Percentiles rank a stretch among this genome's conserved stretches.
Conservation (phyloP, 306 rosid species). For the Rubus parviflorus region DNA sequence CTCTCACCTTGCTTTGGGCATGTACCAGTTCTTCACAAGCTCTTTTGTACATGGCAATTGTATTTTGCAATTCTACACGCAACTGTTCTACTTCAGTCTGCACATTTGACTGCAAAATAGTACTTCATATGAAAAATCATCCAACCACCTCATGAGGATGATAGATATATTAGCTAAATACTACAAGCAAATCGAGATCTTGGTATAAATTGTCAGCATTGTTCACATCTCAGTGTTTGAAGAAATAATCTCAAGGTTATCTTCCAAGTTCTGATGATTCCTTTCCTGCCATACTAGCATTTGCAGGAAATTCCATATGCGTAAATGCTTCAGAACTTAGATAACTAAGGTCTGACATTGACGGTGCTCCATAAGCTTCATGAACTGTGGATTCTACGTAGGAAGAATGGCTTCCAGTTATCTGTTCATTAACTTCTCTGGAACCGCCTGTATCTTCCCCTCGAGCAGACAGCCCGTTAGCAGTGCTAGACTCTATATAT, state of each 20-base stretch:
- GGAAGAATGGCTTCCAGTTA: constrained; percentile 37
- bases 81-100: constrained; percentile 58
- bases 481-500: constrained; percentile 41
- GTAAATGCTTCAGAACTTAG: constrained; percentile 42
- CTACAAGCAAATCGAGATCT: background rate
- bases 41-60: constrained; percentile 67
- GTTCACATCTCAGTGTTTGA: constrained; percentile 50
- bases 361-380: constrained; percentile 37
- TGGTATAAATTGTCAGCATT: background rate
- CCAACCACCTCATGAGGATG: constrained; percentile 6
- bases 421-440: constrained; percentile 32
- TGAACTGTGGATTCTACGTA: constrained; percentile 29
- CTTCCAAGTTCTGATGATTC: constrained; percentile 33
- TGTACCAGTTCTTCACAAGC: constrained; percentile 77
- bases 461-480: constrained; percentile 31
- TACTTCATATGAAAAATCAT: constrained; percentile 24
- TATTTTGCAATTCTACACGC: constrained; percentile 72
- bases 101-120: constrained; percentile 44
- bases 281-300: constrained; percentile 34
- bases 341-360: constrained; percentile 50
- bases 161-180: background rate
- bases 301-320: constrained; percentile 27
- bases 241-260: constrained; percentile 37
- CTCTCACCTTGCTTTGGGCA: constrained; percentile 72
- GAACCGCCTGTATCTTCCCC: constrained; percentile 33